Evolutionary conservation across 805 yeast species (phyloP).

Genomic region (Starmerella roubikii): DNA sequence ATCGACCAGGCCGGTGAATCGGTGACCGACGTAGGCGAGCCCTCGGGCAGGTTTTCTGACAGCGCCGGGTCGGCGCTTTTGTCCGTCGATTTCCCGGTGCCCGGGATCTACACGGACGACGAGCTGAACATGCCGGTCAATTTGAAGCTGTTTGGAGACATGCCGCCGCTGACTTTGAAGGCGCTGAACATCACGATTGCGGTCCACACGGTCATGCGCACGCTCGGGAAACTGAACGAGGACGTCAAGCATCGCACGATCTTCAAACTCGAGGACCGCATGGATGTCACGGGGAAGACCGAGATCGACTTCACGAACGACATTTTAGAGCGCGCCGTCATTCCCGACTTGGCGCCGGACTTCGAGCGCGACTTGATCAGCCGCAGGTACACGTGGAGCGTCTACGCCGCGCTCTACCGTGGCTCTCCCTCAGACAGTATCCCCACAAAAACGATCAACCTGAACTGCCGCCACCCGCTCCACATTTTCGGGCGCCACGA

Average conservation of each 20-base stretch:
- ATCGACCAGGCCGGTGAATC: too few relatives aligned
- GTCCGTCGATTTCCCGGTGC: conserved; percentile 1
- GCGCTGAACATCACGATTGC: conserved; percentile 3
- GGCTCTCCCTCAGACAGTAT: background rate
- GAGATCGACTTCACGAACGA: conserved; percentile 5
- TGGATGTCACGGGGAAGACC: conserved; percentile 1
- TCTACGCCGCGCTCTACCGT: conserved; percentile 6
- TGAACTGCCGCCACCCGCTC: conserved; percentile 5
- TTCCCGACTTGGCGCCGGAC: conserved; percentile 9
- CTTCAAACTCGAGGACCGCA: conserved; percentile 1
- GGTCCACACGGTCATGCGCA: conserved; percentile 6
- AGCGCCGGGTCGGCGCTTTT: background rate
- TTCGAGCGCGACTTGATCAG: conserved; percentile 5
- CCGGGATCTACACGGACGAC: conserved; percentile 10
- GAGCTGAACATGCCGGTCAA: conserved; percentile 1
- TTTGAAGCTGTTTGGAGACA: conserved; percentile 1
- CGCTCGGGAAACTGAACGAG: conserved; percentile 3
- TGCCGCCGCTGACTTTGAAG: conserved; percentile 8
- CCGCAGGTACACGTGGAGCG: conserved; percentile 8
- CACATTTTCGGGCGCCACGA: conserved; percentile 2
- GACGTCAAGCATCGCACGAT: conserved; percentile 7
- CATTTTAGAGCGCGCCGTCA: conserved; percentile 1
- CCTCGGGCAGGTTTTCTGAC: too few relatives aligned
- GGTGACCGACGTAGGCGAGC: too few relatives aligned
- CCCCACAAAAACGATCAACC: conserved; percentile 2